Evolutionary conservation across 352 stramenopile genomes (phyloP), one percentile per base, ranked within the genome.

Genomic region (Phytophthora meadii): DNA sequence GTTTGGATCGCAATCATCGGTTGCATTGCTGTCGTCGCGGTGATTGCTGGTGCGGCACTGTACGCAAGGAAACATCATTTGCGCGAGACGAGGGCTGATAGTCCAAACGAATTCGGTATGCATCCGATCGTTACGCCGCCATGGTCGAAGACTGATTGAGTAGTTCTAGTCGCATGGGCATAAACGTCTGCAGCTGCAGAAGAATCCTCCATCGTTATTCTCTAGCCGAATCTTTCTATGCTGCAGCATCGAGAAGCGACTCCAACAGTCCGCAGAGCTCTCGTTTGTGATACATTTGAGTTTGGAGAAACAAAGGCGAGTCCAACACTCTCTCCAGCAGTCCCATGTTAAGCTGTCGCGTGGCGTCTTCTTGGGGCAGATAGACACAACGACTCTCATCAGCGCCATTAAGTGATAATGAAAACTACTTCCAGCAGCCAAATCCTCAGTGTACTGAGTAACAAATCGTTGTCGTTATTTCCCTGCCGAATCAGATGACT

Each of bases 211-310:
- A 36, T 36, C 12, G 30, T 14, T 36, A 36, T 36, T 37, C 41
- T 36, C 19, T 30, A 11, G 39, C 36, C 8, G 80, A 76, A 52
- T 89, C 81, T 3, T 84, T 73, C 3, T 70, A 47, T 0, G 54
- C 68, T 8, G 74, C 83, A 11, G 60, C 63, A 6, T 62, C 70
- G 2, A 89, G 36, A n/a, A 93, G 34, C 12, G 78, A 76, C 37
- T 90, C 72, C 4, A 91, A 68, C 22, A 88, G 41, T 44, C 52
- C 30, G 42, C 85, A 68, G 9, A 93, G 37, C 46, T 91, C 84
- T 0, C 45, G 49, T 53, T 88, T 88, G 5, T 82, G 78, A 58
- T 93, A 91, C 54, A 68, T 65, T 19, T 87, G 75, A 11, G 77
- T 34, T 41, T 85, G 68, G 2, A 81, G 55, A 41, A 79, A 92